Base-by-base conservation (phyloP, 2,329 filamentous ascomycete genomes). In the Aureobasidium sp. region DNA sequence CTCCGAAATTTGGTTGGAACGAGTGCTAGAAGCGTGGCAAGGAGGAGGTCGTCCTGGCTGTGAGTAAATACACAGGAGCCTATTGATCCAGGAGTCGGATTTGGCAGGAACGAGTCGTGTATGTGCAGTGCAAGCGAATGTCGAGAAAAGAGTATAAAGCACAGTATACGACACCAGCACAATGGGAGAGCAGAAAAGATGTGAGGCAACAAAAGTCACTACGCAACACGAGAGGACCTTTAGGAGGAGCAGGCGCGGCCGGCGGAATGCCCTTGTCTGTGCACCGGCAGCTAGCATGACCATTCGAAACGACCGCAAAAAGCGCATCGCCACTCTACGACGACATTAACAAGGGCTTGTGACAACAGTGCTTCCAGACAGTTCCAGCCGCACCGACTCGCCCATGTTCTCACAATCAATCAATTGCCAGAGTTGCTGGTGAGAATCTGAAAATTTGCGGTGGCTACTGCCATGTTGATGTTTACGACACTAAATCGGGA, bases 131-230 rank as follows among this genome's bases (percentile, higher is more conserved):
- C 34, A 49, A 49, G 34, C 45, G 45, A 49, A 30, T 49, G 45
- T 49, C 45, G 45, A 25, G 24, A 12, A 8, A 8, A 45, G 32
- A 39, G 21, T 21, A n/a, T 27, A 29, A 37, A 25, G 32, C 30
- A 38, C 51, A 7, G 16, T 35, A 42, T 8, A 45, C 30, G 25
- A 51, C 48, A 32, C 14, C 17, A 29, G 30, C 34, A 52, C 37
- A 29, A 21, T 42, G 17, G 3, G 25, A 25, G 47, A 14, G 22
- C 35, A 30, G 21, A 29, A 52, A 41, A 38, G 22, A 45, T 12
- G 39, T 21, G 39, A 53, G 39, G 50, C 50, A 53, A 53, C 49
- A 53, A 53, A 53, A 35, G 49, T 47, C 8, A 14, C 27, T 38
- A 45, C 19, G 21, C 29, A 48, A 12, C 8, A 24, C 27, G 41